These are phyloP conservation scores for Cladophialophora carrionii DNA, from an alignment of 2,329 filamentous ascomycete genomes.

Conservation along the genomic window DNA sequence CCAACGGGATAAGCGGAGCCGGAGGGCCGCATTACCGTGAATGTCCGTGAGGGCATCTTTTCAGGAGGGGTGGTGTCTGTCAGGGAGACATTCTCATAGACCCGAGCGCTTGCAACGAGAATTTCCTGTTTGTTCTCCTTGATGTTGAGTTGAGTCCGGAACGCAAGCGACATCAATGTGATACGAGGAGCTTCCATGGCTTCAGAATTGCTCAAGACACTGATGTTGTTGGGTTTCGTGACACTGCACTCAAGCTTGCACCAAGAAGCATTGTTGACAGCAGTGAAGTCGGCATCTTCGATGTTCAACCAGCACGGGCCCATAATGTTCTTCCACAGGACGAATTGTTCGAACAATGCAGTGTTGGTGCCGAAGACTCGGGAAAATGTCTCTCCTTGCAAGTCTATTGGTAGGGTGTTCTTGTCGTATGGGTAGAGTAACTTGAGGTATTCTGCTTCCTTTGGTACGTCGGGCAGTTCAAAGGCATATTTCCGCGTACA, in stretches of 20 bases:
- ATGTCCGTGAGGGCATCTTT: slow-evolving; percentile 83
- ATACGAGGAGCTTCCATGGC: slow-evolving; percentile 81
- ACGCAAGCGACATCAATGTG: slow-evolving; percentile 91
- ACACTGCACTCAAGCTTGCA: slow-evolving; percentile 92
- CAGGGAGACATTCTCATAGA: slow-evolving; percentile 88
- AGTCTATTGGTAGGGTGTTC: slow-evolving; percentile 69
- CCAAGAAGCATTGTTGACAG: slow-evolving; percentile 90
- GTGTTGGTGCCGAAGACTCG: slow-evolving; percentile 94
- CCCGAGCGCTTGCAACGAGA: slow-evolving; percentile 82
- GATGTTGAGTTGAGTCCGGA: slow-evolving; percentile 84
- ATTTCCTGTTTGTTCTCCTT: slow-evolving; percentile 98
- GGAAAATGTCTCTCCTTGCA: slow-evolving; percentile 85
- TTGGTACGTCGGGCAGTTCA: slow-evolving; percentile 82
- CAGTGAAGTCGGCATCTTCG: slow-evolving; percentile 77
- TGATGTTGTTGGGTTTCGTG: slow-evolving; percentile 74
- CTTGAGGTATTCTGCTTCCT: slow-evolving; percentile 89
- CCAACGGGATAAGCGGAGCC: slow-evolving; percentile 77
- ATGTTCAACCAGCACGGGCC: slow-evolving; percentile 97
- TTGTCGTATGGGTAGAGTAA: slow-evolving; percentile 94
- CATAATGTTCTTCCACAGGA: slow-evolving; percentile 99
- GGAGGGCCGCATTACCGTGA: slow-evolving; percentile 85
- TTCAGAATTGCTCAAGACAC: slow-evolving; percentile 73
- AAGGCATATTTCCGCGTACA: slow-evolving; percentile 94
- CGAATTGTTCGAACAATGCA: slow-evolving; percentile 94
- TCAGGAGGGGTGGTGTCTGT: slow-evolving; percentile 87